Conservation (phyloP, 345 rosid genomes). For the Eucalyptus dawsonii region DNA sequence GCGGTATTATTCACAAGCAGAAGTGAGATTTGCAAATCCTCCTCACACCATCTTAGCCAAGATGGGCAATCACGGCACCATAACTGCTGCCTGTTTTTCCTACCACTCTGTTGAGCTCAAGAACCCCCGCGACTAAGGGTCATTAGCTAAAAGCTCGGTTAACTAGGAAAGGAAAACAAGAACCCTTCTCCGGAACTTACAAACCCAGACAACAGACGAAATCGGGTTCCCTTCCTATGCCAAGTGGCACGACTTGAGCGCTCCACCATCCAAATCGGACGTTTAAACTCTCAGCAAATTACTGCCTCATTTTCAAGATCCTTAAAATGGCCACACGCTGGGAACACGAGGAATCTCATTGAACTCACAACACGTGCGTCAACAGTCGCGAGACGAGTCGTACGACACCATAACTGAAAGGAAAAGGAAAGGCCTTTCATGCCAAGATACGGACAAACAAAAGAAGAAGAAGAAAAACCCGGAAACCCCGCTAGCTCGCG, state of each 20-base stretch:
- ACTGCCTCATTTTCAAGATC: not conserved
- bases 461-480: not conserved
- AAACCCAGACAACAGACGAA: not conserved
- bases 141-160: not conserved
- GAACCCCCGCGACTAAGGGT: not conserved
- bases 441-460: not conserved
- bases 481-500: not conserved
- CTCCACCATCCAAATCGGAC: not conserved
- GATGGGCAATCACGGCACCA: not conserved
- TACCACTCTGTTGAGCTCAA: not conserved
- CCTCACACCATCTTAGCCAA: not conserved
- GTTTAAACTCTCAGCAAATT: not conserved
- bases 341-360: not conserved
- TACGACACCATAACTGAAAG: not conserved
- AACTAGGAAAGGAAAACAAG: not conserved
- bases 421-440: not conserved
- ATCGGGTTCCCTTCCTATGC: not conserved
- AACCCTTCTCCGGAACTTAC: not conserved
- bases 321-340: not conserved
- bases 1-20: not conserved
- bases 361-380: not conserved
- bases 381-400: not conserved
- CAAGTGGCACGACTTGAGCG: not conserved
- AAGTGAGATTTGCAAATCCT: not conserved
- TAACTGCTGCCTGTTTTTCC: not conserved